phyloP scores from a whole-genome alignment of 208 protist genomes.

The Trypanosoma lewisi region DNA sequence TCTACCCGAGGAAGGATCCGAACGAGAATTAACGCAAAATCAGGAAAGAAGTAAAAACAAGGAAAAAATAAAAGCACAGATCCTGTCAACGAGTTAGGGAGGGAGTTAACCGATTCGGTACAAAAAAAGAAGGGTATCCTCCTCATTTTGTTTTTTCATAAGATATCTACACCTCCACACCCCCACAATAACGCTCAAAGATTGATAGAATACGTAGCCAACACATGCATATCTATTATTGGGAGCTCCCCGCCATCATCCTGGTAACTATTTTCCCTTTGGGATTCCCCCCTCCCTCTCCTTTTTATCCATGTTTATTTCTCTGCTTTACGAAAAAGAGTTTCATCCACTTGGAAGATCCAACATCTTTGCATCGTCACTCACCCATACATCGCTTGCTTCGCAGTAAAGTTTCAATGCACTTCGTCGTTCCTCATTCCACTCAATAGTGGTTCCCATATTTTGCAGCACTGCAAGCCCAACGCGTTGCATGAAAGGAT shows the following conservation, averaged over 20 bases:
- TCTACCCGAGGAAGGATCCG: no score
- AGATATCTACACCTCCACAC: no score
- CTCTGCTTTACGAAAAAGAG: neutral
- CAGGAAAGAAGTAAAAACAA: slow-evolving; percentile 8
- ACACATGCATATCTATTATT: no score
- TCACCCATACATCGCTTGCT: slow-evolving; percentile 15
- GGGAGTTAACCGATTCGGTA: neutral
- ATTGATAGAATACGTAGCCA: no score
- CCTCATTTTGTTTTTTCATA: no score
- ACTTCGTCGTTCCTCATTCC: neutral
- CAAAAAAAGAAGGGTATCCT: no score
- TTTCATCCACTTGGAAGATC: neutral
- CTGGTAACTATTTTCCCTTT: no score
- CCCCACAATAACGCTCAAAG: no score
- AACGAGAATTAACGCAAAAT: no score
- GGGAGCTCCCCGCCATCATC: no score
- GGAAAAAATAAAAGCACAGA: neutral
- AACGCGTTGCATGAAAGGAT: slow-evolving; percentile 20
- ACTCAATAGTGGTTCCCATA: neutral
- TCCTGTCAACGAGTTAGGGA: neutral
- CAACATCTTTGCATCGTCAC: slow-evolving; percentile 13
- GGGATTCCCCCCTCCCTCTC: no score
- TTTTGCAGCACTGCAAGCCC: slow-evolving; percentile 10
- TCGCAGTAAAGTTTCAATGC: slow-evolving; percentile 10
- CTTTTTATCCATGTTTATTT: no score